Evolutionary conservation across 306 rosid genomes (phyloP).

Genomic region (Corylus avellana): DNA sequence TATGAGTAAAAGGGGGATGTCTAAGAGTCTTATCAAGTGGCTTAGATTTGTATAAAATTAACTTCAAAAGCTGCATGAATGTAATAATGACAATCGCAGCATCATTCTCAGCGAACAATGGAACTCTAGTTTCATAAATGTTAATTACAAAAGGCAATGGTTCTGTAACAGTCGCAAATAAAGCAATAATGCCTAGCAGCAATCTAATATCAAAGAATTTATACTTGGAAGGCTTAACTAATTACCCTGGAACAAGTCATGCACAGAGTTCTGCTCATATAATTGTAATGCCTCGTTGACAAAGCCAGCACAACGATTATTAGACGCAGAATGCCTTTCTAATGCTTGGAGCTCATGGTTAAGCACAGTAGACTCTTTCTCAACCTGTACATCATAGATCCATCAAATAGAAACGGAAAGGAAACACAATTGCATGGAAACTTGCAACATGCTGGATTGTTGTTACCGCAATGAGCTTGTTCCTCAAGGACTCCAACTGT

Average conservation of each 20-base stretch:
- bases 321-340: slow-evolving; percentile 48
- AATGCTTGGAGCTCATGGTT: slow-evolving; percentile 63
- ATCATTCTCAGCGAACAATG: background rate
- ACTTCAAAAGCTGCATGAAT: background rate
- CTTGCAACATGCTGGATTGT: slow-evolving; percentile 5
- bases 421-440: slow-evolving; percentile 8
- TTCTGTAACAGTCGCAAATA: background rate
- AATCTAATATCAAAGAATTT: background rate
- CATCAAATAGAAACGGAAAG: background rate
- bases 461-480: slow-evolving; percentile 52
- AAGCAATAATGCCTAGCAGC: background rate
- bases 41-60: background rate
- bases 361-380: slow-evolving; percentile 61
- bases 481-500: slow-evolving; percentile 64
- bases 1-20: background rate
- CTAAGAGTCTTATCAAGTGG: background rate
- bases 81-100: background rate
- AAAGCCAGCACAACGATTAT: slow-evolving; percentile 35
- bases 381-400: slow-evolving; percentile 47
- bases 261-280: slow-evolving; percentile 34
- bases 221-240: slow-evolving; percentile 4
- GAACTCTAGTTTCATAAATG: background rate
- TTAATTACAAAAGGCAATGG: background rate
- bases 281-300: slow-evolving; percentile 53
- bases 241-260: slow-evolving; percentile 71